These are phyloP conservation scores for Naumovozyma dairenensis DNA, from an alignment of 805 yeast species.

Conservation along the genomic window DNA sequence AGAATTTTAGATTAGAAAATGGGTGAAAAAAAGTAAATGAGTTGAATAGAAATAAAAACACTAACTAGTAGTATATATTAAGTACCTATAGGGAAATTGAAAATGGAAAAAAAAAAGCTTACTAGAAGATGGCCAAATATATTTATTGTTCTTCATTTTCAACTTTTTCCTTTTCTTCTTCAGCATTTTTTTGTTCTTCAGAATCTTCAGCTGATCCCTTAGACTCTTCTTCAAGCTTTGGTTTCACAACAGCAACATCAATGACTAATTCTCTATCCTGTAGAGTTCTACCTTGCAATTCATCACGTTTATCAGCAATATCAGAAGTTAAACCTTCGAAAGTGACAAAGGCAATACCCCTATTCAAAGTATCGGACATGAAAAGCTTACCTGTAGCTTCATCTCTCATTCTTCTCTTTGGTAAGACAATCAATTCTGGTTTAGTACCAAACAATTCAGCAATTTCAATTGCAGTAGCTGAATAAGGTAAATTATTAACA, in stretches of 20 bases:
- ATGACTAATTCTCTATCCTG: conserved; percentile 59
- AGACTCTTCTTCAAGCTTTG: conserved; percentile 26
- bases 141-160: conserved; percentile 1
- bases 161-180: conserved; percentile 1
- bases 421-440: conserved; percentile 42
- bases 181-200: conserved; percentile 4
- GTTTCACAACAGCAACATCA: conserved; percentile 50
- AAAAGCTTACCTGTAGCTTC: conserved; percentile 28
- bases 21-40: too few relatives aligned
- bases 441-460: conserved; percentile 41
- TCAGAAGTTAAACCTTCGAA: conserved; percentile 34
- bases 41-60: too few relatives aligned
- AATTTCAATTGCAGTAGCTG: conserved; percentile 46
- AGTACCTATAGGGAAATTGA: too few relatives aligned
- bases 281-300: conserved; percentile 55
- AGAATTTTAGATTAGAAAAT: too few relatives aligned
- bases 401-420: conserved; percentile 33
- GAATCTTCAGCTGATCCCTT: conserved; percentile 3
- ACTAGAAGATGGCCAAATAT: too few relatives aligned
- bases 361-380: conserved; percentile 31
- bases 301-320: conserved; percentile 56
- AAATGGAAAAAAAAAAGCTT: too few relatives aligned
- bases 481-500: conserved; percentile 56
- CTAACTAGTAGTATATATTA: too few relatives aligned
- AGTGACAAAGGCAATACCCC: conserved; percentile 56